A percentile compares a stretch with the other conserved stretches of the same genome.
These are phyloP conservation scores for Mortierella hygrophila DNA, from an alignment of 192 early-diverging fungal genomes.

Conservation along the genomic window DNA sequence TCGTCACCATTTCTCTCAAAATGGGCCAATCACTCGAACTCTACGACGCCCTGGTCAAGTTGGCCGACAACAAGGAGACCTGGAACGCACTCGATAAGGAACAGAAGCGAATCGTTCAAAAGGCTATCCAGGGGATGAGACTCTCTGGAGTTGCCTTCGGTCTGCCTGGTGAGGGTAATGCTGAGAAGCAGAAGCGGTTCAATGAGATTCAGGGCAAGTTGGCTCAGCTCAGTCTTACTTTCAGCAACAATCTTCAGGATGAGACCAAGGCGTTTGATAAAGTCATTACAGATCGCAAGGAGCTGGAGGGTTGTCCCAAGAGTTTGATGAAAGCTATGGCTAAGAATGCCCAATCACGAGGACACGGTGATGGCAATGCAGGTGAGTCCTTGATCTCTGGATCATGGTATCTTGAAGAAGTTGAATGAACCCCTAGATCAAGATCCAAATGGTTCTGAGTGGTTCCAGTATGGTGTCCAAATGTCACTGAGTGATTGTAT, in stretches of 20 bases:
- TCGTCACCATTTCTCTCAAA: slow-evolving; percentile 61
- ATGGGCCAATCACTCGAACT: slow-evolving; percentile 69
- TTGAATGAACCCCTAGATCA: too few relatives aligned
- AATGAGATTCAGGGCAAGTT: slow-evolving; percentile 63
- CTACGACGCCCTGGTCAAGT: slow-evolving; percentile 63
- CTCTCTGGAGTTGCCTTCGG: slow-evolving; percentile 56
- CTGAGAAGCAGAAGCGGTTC: slow-evolving; percentile 63
- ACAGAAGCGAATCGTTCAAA: slow-evolving; percentile 66
- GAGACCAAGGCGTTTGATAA: slow-evolving; percentile 67
- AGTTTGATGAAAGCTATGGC: slow-evolving; percentile 59
- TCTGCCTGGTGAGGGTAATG: slow-evolving; percentile 58
- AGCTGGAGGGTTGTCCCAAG: slow-evolving; percentile 62
- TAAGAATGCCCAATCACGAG: slow-evolving; percentile 55
- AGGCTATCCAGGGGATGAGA: slow-evolving; percentile 63
- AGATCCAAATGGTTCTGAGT: neutral
- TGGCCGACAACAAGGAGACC: slow-evolving; percentile 38
- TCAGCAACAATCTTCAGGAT: slow-evolving; percentile 68
- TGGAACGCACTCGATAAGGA: slow-evolving; percentile 58
- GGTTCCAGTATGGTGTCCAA: too few relatives aligned
- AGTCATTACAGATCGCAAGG: slow-evolving; percentile 52
- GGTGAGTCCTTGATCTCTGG: slow-evolving; percentile 5
- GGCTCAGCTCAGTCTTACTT: slow-evolving; percentile 63
- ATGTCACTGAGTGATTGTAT: too few relatives aligned
- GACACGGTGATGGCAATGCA: slow-evolving; percentile 46
- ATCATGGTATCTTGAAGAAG: neutral